Conservation (phyloP, 306 rosid species). For the Erythrophleum fordii region DNA sequence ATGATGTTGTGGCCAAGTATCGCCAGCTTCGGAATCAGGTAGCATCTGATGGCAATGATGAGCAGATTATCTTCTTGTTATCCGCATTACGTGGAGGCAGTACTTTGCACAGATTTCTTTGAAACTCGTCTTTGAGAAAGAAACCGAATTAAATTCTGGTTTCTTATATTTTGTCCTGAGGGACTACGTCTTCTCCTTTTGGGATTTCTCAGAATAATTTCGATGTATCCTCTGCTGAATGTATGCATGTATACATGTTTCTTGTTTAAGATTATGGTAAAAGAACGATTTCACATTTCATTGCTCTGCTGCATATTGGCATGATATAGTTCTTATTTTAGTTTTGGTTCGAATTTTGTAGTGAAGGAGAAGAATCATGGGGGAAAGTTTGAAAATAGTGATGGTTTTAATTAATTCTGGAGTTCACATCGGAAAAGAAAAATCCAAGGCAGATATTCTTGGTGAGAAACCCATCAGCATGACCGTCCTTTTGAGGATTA, state of each 20-base stretch:
- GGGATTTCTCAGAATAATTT: constrained; percentile 8
- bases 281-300: neutral
- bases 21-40: constrained; percentile 64
- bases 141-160: neutral
- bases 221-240: neutral
- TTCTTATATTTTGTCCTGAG: constrained; percentile 5
- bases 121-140: neutral
- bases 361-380: constrained; percentile 1
- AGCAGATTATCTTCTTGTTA: constrained; percentile 59
- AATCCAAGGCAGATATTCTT: neutral
- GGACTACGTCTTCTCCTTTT: neutral
- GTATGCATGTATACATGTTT: neutral
- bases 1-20: constrained; percentile 68
- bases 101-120: constrained; percentile 48
- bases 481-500: neutral
- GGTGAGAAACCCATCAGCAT: neutral
- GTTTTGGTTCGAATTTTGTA: constrained; percentile 13
- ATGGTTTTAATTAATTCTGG: neutral
- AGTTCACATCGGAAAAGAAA: neutral
- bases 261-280: neutral
- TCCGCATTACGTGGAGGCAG: constrained; percentile 60
- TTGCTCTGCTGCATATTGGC: neutral
- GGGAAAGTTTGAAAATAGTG: neutral
- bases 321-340: neutral
- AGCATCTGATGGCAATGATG: constrained; percentile 57